Evolutionary conservation across 2,329 filamentous ascomycete genomes (phyloP), one percentile per base, ranked within the genome.

Genomic region (Exserohilum rostratum): DNA sequence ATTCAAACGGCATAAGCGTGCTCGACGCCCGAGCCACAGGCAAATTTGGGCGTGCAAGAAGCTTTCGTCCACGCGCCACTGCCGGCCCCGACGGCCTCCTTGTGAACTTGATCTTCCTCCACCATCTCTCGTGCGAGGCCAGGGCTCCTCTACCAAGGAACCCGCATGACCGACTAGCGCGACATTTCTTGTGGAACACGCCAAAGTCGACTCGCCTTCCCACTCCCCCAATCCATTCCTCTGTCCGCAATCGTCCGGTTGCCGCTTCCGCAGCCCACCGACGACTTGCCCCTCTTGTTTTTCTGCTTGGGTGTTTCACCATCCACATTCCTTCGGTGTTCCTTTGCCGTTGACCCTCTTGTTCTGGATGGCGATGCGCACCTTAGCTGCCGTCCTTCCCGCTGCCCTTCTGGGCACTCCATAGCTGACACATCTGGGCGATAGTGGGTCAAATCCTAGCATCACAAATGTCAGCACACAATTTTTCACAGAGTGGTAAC

Each of bases 381-480:
- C 27, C 35, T 34, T 22, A 29, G 31, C 17, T 27, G 15, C 35
- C 15, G 34, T 27, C 22, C 17, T 25, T 47, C 10, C 42, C 40
- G 25, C 30, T 57, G 7, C 13, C 35, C 34, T 27, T 50, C 35
- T 34, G 37, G 22, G 33, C 50, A 13, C 3, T 40, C 37, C 38
- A 46, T 39, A 44, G 34, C 34, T 46, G 17, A 13, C 37, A 38
- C 20, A 15, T 33, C 38, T 34, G 53, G 22, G 49, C 56, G 57
- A 15, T 17, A 39, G 25, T 12, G 10, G 17, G 3, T 39, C 48
- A 51, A 11, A 42, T 40, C 55, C 55, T 64, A 60, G 38, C 27
- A 34, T 37, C 13, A 37, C 18, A 20, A 45, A 30, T 27, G 22
- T 44, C 15, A 46, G 45, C 49, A 58, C 53, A 46, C 54, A 4